A percentile compares a stretch with the other conserved stretches of the same genome.
phyloP scores from a whole-genome alignment of 768 basidiomycete species.

The Phlebiopsis gigantea region DNA sequence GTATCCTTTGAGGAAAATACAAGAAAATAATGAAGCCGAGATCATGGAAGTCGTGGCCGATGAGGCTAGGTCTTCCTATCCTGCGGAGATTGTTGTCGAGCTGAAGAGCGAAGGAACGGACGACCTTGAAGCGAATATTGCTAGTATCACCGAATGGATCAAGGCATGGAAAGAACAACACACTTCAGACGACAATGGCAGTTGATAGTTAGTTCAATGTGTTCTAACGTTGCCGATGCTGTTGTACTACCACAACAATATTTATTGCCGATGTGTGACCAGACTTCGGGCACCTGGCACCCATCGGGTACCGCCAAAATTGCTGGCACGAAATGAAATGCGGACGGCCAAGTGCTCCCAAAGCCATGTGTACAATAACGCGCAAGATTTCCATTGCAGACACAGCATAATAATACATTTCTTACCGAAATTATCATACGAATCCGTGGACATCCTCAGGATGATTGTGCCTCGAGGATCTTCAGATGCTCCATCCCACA shows the following conservation, averaged over 20 bases:
- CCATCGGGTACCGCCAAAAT: no score
- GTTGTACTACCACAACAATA: background rate
- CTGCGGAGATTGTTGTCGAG: slow-evolving; percentile 81
- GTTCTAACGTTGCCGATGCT: background rate
- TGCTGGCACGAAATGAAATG: no score
- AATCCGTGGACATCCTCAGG: background rate
- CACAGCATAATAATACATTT: background rate
- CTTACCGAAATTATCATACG: background rate
- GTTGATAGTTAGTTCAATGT: slow-evolving; percentile 1
- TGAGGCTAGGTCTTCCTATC: slow-evolving; percentile 85
- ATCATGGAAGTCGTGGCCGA: slow-evolving; percentile 92
- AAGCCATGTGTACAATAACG: no score
- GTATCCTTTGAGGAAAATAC: slow-evolving; percentile 89
- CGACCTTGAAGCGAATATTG: slow-evolving; percentile 85
- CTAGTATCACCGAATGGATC: slow-evolving; percentile 86
- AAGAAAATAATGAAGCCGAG: slow-evolving; percentile 98
- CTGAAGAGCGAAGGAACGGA: slow-evolving; percentile 70
- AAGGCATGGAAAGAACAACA: slow-evolving; percentile 53
- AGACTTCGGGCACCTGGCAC: no score
- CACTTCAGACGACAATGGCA: slow-evolving; percentile 7
- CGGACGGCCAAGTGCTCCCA: no score
- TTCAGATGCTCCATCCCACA: slow-evolving; percentile 68
- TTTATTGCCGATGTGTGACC: no score
- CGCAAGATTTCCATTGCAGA: no score
- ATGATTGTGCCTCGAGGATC: slow-evolving; percentile 36